Percentiles rank a stretch among this genome's conserved stretches.
These are phyloP conservation scores for Juncus effusus DNA, from an alignment of 176 grass and related monocot species.

Conservation along the genomic window DNA sequence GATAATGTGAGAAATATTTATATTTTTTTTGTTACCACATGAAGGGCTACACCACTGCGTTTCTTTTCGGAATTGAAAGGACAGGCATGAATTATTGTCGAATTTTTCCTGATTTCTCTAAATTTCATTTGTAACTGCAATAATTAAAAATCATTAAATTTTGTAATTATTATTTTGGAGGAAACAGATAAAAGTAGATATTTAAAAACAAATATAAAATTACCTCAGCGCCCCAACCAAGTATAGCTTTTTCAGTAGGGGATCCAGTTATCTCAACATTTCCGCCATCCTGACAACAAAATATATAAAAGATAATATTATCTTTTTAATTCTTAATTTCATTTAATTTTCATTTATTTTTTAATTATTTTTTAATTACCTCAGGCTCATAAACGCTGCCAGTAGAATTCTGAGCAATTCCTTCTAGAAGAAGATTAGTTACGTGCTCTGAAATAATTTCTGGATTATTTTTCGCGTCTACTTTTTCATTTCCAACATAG, in stretches of 20 bases:
- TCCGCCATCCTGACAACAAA: slow-evolving; percentile 48
- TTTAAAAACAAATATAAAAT: slow-evolving; percentile 17
- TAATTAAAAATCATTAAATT: not conserved
- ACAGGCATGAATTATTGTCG: slow-evolving; percentile 66
- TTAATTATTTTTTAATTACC: slow-evolving; percentile 28
- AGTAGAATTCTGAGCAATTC: slow-evolving; percentile 86
- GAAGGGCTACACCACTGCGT: slow-evolving; percentile 60
- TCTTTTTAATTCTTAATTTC: too few species aligned
- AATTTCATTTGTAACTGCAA: slow-evolving; percentile 83
- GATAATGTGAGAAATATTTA: not conserved
- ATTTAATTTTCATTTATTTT: not conserved
- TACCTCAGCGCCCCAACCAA: slow-evolving; percentile 80
- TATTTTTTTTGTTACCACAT: slow-evolving; percentile 32
- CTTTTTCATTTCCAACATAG: slow-evolving; percentile 55
- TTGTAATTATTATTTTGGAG: not conserved
- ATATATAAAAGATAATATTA: slow-evolving; percentile 2
- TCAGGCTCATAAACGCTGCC: slow-evolving; percentile 83
- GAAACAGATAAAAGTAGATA: slow-evolving; percentile 20
- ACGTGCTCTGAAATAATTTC: slow-evolving; percentile 40
- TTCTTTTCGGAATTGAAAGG: slow-evolving; percentile 98
- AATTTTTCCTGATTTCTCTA: slow-evolving; percentile 53
- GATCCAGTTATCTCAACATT: slow-evolving; percentile 60
- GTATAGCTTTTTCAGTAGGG: slow-evolving; percentile 95
- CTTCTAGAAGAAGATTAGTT: slow-evolving; percentile 65
- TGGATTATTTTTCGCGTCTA: slow-evolving; percentile 38